phyloP scores from a whole-genome alignment of 2,329 filamentous ascomycete species.

The Hymenoscyphus albidus region DNA sequence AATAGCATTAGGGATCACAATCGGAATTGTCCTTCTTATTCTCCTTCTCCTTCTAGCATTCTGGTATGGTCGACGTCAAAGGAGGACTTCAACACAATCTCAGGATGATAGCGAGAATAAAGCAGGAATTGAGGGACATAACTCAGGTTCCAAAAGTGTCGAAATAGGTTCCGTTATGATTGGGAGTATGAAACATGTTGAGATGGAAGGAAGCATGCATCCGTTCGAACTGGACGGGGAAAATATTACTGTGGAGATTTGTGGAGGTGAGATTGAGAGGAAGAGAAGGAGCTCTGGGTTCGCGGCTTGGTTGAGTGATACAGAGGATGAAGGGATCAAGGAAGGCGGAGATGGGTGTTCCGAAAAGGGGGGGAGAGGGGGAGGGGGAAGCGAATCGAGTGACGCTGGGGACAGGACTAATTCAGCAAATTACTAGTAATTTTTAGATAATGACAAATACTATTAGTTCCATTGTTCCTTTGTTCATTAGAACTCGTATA shows the following conservation, averaged over 20 bases:
- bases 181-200: neutral
- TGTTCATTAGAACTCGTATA: no score
- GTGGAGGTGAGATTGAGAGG: neutral
- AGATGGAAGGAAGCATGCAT: neutral
- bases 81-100: neutral
- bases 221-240: neutral
- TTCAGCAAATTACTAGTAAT: neutral
- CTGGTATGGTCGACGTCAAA: neutral
- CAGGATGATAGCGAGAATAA: neutral
- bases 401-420: neutral
- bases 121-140: neutral
- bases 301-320: neutral
- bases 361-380: neutral
- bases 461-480: no score
- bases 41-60: neutral
- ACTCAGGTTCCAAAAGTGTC: neutral
- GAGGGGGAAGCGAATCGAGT: neutral
- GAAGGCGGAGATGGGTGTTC: neutral
- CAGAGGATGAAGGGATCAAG: neutral
- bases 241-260: neutral
- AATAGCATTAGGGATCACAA: neutral
- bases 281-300: neutral
- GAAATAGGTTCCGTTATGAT: neutral
- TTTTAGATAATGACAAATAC: no score
- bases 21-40: neutral